Evolutionary conservation across 768 basidiomycete genomes (phyloP), one percentile per base, ranked within the genome.

Genomic region (Naematelia aurantialba): DNA sequence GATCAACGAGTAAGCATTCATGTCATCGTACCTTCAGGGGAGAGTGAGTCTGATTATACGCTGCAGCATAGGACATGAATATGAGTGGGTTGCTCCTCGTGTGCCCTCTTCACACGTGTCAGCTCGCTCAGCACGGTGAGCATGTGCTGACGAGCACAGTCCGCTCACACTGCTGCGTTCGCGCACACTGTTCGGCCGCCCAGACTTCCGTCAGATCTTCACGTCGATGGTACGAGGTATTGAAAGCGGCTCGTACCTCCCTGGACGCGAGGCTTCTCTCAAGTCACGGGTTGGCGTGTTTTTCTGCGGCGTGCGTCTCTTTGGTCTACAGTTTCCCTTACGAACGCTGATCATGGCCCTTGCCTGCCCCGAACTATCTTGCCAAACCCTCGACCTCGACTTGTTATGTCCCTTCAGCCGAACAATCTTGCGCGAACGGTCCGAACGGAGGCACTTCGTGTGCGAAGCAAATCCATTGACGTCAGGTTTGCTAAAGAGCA

Each of bases 121-220:
- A n/a, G n/a, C n/a, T n/a, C n/a, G n/a, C n/a, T n/a, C n/a, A n/a
- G n/a, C n/a, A n/a, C n/a, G n/a, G 44, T 2, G 24, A n/a, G 14
- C 10, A 29, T 24, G 17, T 8, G 24, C 48, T 60, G 62, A 63
- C 50, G 22, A 22, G 11, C 49, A n/a, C 44, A 67, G 65, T 47
- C 89, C 91, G 27, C 79, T 97, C 59, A 94, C 92, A 1, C 83
- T 91, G 30, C 85, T 96, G 58, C 85, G 88, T 60, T 85, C 89
- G 19, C 87, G 88, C 42, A 96, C 92, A 21, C 87, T 88, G 82
- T 96, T 89, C 71, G 91, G 92, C 14, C 86, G 92, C 31, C 92
- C 93, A 19, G 85, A 94, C 75, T 97, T 89, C 86, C 85, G 85
- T 75, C 78, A 81, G 45, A 88, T 96, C 73, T 94, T 89, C 76